phyloP scores from a whole-genome alignment of 108 stramenopile genomes.

The Skeletonema tropicum region DNA sequence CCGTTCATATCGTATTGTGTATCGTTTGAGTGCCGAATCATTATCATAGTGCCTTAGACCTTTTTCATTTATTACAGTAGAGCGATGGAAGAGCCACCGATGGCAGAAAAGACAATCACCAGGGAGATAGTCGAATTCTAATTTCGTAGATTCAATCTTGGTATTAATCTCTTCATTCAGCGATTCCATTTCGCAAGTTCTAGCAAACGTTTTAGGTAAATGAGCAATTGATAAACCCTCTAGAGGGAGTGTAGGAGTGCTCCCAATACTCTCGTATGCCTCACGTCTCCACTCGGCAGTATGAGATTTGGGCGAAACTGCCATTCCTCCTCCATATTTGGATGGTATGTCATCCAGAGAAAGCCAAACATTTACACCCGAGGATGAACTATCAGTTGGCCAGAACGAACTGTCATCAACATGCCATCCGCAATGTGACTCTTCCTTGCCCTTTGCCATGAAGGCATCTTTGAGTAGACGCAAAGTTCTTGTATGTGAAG shows the following conservation, averaged over 20 bases:
- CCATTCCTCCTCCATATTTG: conserved; percentile 34
- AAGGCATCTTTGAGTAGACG: conserved; percentile 25
- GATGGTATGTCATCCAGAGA: conserved; percentile 38
- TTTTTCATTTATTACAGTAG: conserved; percentile 18
- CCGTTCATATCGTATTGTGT: conserved; percentile 42
- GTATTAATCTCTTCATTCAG: conserved; percentile 14
- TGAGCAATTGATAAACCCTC: conserved; percentile 4
- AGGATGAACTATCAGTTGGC: conserved; percentile 26
- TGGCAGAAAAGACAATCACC: conserved; percentile 42
- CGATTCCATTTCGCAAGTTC: conserved; percentile 17
- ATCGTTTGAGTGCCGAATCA: conserved; percentile 24
- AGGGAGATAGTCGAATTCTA: conserved; percentile 21
- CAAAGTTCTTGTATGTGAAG: background rate
- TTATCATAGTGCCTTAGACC: conserved; percentile 15
- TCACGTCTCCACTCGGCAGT: conserved; percentile 12
- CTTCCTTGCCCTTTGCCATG: conserved; percentile 34
- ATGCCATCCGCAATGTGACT: conserved; percentile 42
- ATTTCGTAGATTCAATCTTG: conserved; percentile 17
- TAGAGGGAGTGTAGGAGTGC: conserved; percentile 20
- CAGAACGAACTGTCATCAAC: conserved; percentile 44
- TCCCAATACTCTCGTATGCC: conserved; percentile 19
- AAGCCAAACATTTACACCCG: conserved; percentile 47
- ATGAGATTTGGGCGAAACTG: conserved; percentile 29
- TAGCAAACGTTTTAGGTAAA: background rate
- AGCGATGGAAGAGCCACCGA: conserved; percentile 43